These are phyloP conservation scores for Mycocalia duriaeana DNA, from an alignment of 1,284 basidiomycete genomes.

Conservation along the genomic window DNA sequence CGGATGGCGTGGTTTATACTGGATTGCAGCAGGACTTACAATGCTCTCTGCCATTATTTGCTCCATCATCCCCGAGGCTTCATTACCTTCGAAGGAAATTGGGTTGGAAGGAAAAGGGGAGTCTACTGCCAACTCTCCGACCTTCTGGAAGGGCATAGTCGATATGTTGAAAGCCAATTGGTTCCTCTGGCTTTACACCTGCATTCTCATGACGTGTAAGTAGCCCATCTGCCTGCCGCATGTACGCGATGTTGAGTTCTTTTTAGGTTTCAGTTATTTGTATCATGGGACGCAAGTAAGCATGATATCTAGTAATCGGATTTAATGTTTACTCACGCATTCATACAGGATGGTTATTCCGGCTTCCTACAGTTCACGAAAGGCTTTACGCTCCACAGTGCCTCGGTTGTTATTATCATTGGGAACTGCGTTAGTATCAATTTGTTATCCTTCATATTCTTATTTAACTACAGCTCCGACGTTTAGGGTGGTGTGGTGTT, in stretches of 20 bases:
- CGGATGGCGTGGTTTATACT: slow-evolving; percentile 66
- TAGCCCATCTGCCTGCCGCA: background rate
- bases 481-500: too few species aligned
- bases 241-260: too few species aligned
- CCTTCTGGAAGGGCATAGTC: too few species aligned
- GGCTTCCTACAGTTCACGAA: slow-evolving; percentile 71
- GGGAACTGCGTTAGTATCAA: slow-evolving; percentile 66
- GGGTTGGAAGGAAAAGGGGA: slow-evolving; percentile 38
- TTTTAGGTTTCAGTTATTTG: slow-evolving; percentile 84
- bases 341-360: too few species aligned
- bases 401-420: slow-evolving; percentile 88
- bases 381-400: slow-evolving; percentile 49
- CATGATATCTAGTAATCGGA: background rate
- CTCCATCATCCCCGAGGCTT: slow-evolving; percentile 74
- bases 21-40: slow-evolving; percentile 68
- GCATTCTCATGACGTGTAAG: slow-evolving; percentile 71
- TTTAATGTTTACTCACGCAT: slow-evolving; percentile 35
- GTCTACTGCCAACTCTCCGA: too few species aligned
- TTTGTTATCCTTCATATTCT: too few species aligned
- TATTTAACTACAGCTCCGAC: too few species aligned
- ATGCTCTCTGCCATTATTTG: slow-evolving; percentile 71
- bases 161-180: slow-evolving; percentile 84
- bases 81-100: slow-evolving; percentile 62
- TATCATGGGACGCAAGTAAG: slow-evolving; percentile 76
- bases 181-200: slow-evolving; percentile 81